phyloP scores from a whole-genome alignment of 495 filamentous ascomycete species.

The Hypoxylon crocopeplum region DNA sequence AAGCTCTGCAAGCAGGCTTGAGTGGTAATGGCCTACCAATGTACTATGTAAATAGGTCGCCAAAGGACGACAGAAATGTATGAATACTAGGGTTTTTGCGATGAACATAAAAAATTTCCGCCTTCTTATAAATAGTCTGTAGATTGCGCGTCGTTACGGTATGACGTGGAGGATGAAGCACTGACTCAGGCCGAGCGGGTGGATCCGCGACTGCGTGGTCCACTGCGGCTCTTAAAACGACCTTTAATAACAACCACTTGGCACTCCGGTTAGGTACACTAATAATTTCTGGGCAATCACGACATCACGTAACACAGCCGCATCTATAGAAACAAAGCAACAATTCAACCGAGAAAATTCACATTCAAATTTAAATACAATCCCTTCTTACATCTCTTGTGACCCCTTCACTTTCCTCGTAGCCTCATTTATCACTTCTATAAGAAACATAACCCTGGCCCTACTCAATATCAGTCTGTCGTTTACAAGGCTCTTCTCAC shows the following conservation, averaged over 20 bases:
- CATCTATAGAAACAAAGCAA: too few relatives aligned
- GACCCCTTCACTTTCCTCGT: too few relatives aligned
- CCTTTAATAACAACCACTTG: neutral
- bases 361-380: too few relatives aligned
- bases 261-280: too few relatives aligned
- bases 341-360: too few relatives aligned
- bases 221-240: neutral
- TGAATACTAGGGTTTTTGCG: constrained; percentile 33
- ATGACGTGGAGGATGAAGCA: neutral
- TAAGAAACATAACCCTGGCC: too few relatives aligned
- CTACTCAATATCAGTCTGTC: too few relatives aligned
- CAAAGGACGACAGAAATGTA: constrained; percentile 28
- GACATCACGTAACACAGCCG: constrained; percentile 1
- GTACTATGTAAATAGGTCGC: constrained; percentile 38
- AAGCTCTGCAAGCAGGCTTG: constrained; percentile 11
- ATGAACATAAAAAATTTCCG: constrained; percentile 27
- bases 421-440: too few relatives aligned
- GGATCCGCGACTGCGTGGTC: neutral
- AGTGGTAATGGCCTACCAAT: constrained; percentile 20
- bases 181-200: constrained; percentile 15
- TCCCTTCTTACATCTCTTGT: too few relatives aligned
- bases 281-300: neutral
- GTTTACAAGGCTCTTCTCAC: too few relatives aligned
- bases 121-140: neutral
- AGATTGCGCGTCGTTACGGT: too few relatives aligned